Base-by-base conservation (phyloP, 768 basidiomycete genomes). In the Plicaturopsis crispa region DNA sequence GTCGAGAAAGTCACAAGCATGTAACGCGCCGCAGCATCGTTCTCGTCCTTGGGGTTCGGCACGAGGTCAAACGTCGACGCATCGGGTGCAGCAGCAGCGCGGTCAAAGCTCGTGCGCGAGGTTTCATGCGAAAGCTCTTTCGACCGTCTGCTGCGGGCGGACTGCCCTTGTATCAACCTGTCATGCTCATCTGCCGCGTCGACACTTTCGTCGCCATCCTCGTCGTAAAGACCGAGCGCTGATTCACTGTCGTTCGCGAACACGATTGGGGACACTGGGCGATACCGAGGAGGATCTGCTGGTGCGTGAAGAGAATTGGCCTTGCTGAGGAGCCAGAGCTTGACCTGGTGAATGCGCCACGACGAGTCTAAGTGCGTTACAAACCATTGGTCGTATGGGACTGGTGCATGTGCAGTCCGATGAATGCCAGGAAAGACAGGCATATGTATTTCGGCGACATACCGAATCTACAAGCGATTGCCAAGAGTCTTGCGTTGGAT, bases 361-460 rank as follows among this genome's bases (percentile, higher is more conserved):
- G 59, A 47, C 3, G 73, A 64, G 42, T 78, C 72, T 51, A 82
- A 52, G 50, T 81, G 79, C 10, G 83, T 83, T n/a, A 78, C 61
- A 33, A 85, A 61, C 83, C 84, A 87, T 59, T 84, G 82, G 55
- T 87, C 84, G 47, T 77, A 72, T 0, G 78, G 73, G 17, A 86
- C 83, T 80, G 43, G 5, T 12, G 4, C n/a, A 34, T 34, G 44
- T 23, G 33, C 33, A 35, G 22, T 38, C 41, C 28, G 24, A 23
- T 12, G 10, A 2, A 39, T 20, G 16, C 14, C 26, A 19, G 16
- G 31, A 21, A n/a, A n/a, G n/a, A n/a, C n/a, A n/a, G n/a, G n/a
- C n/a, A n/a, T n/a, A n/a, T n/a, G 17, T 16, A 11, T 35, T 14
- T 8, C 10, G 21, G 5, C 28, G 4, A 58, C 74, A 44, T 47